phyloP scores from a whole-genome alignment of 345 rosid species.

The thale cress (Arabidopsis thaliana) region DNA sequence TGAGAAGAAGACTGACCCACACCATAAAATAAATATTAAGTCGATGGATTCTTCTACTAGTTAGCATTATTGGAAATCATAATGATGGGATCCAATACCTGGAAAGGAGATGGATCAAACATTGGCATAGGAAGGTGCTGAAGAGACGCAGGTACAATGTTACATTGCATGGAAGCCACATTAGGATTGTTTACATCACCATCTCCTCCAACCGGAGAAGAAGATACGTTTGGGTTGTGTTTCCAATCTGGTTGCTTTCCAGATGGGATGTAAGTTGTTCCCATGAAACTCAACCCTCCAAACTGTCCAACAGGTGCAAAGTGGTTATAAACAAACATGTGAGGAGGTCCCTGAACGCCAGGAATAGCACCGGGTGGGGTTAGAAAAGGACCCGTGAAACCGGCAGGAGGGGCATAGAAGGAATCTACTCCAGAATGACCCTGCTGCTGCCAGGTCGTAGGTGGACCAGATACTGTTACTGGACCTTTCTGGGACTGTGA shows the following conservation, averaged over 20 bases:
- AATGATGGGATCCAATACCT: constrained; percentile 53
- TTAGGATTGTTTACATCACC: constrained; percentile 67
- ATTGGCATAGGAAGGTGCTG: constrained; percentile 90
- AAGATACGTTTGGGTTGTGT: constrained; percentile 63
- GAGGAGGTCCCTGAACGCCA: constrained; percentile 93
- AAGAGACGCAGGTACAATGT: constrained; percentile 68
- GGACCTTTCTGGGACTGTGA: constrained; percentile 78
- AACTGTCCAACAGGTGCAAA: constrained; percentile 98
- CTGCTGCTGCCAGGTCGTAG: constrained; percentile 81
- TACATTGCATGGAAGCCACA: constrained; percentile 62
- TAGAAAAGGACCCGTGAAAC: constrained; percentile 87
- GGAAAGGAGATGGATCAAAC: constrained; percentile 96
- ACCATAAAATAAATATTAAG: constrained; percentile 13
- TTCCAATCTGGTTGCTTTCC: constrained; percentile 98
- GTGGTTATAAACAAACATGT: constrained; percentile 96
- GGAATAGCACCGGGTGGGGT: constrained; percentile 85
- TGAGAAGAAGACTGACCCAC: constrained; percentile 68
- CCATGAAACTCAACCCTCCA: constrained; percentile 98
- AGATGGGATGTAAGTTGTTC: constrained; percentile 86
- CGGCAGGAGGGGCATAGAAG: constrained; percentile 86
- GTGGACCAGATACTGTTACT: constrained; percentile 63
- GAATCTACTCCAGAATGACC: constrained; percentile 90
- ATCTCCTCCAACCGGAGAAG: constrained; percentile 65
- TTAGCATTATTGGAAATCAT: constrained; percentile 17
- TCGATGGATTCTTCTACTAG: constrained; percentile 30